Evolutionary conservation across 805 yeast species (phyloP), one percentile per base, ranked within the genome.

Genomic region (Monosporozyma solicola): DNA sequence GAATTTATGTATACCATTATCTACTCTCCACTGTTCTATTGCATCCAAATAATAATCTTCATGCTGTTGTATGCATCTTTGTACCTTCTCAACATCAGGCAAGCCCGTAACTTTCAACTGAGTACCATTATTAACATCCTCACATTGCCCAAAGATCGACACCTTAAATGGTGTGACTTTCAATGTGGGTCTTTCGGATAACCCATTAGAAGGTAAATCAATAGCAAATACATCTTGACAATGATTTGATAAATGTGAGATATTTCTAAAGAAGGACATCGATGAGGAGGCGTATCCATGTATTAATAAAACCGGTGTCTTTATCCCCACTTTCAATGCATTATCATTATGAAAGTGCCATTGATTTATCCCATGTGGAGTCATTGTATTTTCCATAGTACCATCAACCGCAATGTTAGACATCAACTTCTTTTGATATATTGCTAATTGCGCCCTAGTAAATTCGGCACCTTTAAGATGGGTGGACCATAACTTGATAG

Each of bases 211-310:
- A 0, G 84, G 78, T 60, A 84, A 65, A 63, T 86, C 95, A 20
- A 87, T 72, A 0, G 88, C 82, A 65, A 83, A 88, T 39, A 86
- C 62, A 46, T 77, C 83, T 1, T 80, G 79, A 9, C 83, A 69
- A 5, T 71, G 53, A 51, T 55, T 62, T 3, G 79, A 64, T 47
- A 85, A 65, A 0, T 68, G 74, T 45, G 77, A 78, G 57, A 87
- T 78, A 63, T 87, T 91, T 56, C 85, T 80, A 61, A 83, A 78
- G 60, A 83, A 92, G 53, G 88, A 82, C 16, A 95, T 91, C 15
- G 90, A 77, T 2, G 95, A 87, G 0, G 98, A 95, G 1, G 95
- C 96, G 64, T 88, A 90, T 0, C 98, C 99, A 68, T 92, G 99
- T 3, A 92, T 70, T 55, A 92, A 68, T 2, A 92, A 59, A 1